Conservation (phyloP, 192 early-diverging fungal genomes). For the Paraglomus brasilianum region DNA sequence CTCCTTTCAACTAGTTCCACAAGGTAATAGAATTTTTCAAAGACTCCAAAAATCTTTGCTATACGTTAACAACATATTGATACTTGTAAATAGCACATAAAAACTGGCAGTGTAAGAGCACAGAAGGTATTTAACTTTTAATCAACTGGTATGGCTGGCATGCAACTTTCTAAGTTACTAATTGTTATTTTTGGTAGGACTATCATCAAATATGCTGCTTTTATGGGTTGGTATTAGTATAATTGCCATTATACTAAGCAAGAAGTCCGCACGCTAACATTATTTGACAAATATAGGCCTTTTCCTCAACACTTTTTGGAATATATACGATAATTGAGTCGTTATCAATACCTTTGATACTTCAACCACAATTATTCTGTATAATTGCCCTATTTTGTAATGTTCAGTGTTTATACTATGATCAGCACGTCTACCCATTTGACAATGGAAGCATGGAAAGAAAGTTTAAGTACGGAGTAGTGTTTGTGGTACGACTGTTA, state of each 20-base stretch:
- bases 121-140: background rate
- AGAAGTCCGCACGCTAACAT: background rate
- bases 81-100: background rate
- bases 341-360: conserved; percentile 37
- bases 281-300: background rate
- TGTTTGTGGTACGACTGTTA: background rate
- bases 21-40: conserved; percentile 32
- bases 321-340: conserved; percentile 34
- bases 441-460: background rate
- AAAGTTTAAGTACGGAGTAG: background rate
- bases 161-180: too few relatives aligned
- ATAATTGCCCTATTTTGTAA: conserved; percentile 31
- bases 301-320: conserved; percentile 32
- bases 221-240: conserved; percentile 32
- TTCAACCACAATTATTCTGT: conserved; percentile 41
- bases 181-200: conserved; percentile 26
- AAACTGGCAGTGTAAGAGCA: conserved; percentile 31
- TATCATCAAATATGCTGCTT: conserved; percentile 34
- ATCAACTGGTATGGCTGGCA: too few relatives aligned
- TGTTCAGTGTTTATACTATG: conserved; percentile 36
- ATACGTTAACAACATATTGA: background rate
- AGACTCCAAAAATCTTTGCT: background rate
- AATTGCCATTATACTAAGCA: background rate
- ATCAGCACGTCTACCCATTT: background rate
- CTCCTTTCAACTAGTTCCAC: conserved; percentile 43